Percentiles rank a stretch among this genome's conserved stretches.
phyloP scores from a whole-genome alignment of 331 rosid species.

The Prunus yedoensis region DNA sequence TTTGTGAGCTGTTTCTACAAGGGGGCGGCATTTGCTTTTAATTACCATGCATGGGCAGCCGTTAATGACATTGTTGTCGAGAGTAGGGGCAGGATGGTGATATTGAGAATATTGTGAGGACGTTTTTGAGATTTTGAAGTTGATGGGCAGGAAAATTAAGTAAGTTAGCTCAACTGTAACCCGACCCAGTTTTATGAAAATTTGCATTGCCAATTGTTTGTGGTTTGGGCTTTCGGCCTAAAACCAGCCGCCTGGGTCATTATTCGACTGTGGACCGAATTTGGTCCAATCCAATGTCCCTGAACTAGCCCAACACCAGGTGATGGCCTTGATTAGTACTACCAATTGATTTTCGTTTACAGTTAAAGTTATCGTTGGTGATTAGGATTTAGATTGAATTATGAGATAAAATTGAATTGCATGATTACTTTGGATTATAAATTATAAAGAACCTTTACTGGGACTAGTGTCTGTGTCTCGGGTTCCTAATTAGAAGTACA shows the following conservation, averaged over 20 bases:
- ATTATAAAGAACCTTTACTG: too few relatives aligned
- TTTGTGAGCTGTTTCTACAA: neutral
- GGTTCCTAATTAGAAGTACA: too few relatives aligned
- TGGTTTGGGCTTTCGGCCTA: neutral
- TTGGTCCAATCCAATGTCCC: neutral
- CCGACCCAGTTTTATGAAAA: neutral
- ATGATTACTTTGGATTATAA: too few relatives aligned
- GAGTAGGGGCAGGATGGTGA: neutral
- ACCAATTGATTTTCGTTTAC: too few relatives aligned
- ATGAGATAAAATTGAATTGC: too few relatives aligned
- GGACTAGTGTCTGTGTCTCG: too few relatives aligned
- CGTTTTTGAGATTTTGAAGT: neutral
- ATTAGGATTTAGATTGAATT: too few relatives aligned
- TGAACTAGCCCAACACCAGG: neutral
- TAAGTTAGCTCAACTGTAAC: neutral
- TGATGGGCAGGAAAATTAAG: neutral
- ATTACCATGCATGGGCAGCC: slow-evolving; percentile 34
- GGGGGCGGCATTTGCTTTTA: neutral
- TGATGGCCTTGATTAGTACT: too few relatives aligned
- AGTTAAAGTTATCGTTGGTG: too few relatives aligned
- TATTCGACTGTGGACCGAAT: neutral
- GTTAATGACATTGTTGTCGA: neutral
- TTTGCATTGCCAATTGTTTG: neutral
- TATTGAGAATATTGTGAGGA: neutral
- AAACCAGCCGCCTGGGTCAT: neutral